Percentiles rank a stretch among this genome's conserved stretches.
phyloP scores from a whole-genome alignment of 139 green algal species.

The Tetraselmis striata region DNA sequence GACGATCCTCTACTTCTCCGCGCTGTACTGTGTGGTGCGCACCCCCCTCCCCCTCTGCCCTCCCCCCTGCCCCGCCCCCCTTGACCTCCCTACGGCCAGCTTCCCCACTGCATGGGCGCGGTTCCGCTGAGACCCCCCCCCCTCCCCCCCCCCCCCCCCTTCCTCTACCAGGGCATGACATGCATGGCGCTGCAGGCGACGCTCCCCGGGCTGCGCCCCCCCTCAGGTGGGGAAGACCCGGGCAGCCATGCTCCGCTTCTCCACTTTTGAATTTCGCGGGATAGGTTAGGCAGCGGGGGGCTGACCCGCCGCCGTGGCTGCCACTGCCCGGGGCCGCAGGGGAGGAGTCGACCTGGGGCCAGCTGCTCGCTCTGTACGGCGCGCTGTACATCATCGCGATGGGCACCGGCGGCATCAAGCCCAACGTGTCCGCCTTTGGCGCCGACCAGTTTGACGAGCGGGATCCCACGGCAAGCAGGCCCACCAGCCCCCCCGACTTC shows the following conservation, averaged over 20 bases:
- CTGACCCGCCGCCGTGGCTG: too few relatives aligned
- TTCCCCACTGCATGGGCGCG: too few relatives aligned
- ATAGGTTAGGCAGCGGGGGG: too few relatives aligned
- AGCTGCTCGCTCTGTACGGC: slow-evolving; percentile 9
- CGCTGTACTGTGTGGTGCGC: slow-evolving; percentile 30
- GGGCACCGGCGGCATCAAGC: slow-evolving; percentile 82
- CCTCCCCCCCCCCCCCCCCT: not conserved
- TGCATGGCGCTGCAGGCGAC: not conserved
- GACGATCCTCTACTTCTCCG: slow-evolving; percentile 36
- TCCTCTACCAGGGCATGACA: not conserved
- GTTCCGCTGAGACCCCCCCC: too few relatives aligned
- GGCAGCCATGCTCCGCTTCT: too few relatives aligned
- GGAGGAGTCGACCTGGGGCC: not conserved
- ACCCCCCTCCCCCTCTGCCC: too few relatives aligned
- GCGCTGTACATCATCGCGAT: slow-evolving; percentile 32
- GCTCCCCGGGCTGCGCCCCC: not conserved
- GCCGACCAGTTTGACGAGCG: slow-evolving; percentile 93
- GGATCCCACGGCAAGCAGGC: slow-evolving; percentile 20
- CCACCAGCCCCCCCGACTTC: too few relatives aligned
- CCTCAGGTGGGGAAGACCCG: not conserved
- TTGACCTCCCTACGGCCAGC: too few relatives aligned
- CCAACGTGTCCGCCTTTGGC: slow-evolving; percentile 93
- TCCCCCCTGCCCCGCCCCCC: too few relatives aligned
- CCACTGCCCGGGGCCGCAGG: too few relatives aligned
- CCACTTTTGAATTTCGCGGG: too few relatives aligned